Evolutionary conservation across 73 alveolate genomes (phyloP).

Genomic region (Paramecium primaurelia): DNA sequence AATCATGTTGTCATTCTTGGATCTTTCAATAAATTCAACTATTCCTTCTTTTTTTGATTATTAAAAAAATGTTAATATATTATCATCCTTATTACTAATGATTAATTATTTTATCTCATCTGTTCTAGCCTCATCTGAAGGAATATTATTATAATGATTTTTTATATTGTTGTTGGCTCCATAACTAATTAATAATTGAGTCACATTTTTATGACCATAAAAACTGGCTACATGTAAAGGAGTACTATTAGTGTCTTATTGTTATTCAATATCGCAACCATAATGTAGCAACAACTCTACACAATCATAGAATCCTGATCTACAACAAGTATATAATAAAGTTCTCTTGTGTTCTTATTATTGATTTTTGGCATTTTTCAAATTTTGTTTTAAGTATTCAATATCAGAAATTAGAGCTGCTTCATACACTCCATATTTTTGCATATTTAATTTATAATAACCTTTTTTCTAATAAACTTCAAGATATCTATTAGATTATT

Average conservation of each 20-base stretch:
- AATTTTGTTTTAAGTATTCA: background rate
- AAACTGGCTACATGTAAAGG: background rate
- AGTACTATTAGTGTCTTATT: background rate
- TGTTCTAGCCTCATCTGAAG: background rate
- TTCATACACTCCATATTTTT: background rate
- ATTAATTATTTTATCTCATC: background rate
- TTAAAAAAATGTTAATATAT: background rate
- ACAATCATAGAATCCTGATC: constrained; percentile 22
- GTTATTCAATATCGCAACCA: background rate
- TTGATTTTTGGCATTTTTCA: background rate
- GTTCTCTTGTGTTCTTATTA: background rate
- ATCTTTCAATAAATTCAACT: background rate
- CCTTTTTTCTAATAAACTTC: background rate
- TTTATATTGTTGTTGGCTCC: background rate
- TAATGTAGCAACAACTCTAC: background rate
- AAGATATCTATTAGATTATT: background rate
- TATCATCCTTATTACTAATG: background rate
- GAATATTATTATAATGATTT: background rate
- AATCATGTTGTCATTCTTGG: background rate
- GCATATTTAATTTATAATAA: background rate
- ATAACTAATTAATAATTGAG: background rate
- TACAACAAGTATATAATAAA: background rate
- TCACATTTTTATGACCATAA: background rate
- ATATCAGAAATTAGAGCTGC: background rate
- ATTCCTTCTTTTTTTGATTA: background rate